Evolutionary conservation across 2,329 filamentous ascomycete genomes (phyloP).

Genomic region (Stemphylium lycopersici): DNA sequence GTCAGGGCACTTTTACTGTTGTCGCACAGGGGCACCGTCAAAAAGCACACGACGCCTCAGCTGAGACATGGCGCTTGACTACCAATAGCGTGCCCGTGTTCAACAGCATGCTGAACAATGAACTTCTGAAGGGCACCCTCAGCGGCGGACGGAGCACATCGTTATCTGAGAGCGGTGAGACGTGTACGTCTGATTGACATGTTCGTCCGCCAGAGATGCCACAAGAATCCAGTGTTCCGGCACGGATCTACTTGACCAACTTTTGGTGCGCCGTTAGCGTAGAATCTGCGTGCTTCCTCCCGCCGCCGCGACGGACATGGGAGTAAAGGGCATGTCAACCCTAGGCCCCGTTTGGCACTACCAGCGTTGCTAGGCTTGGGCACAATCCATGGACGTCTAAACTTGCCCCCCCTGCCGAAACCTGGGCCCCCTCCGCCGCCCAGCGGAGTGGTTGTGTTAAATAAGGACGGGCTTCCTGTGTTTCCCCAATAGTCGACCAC

Average conservation of each 20-base stretch:
- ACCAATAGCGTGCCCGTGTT: conserved; percentile 32
- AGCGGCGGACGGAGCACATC: conserved; percentile 10
- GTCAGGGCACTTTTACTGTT: conserved; percentile 7
- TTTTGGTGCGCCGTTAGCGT: conserved; percentile 35
- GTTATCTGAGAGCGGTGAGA: conserved; percentile 32
- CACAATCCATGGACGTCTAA: conserved; percentile 13
- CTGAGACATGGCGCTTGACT: conserved; percentile 16
- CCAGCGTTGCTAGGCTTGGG: conserved; percentile 18
- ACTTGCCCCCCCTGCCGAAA: conserved; percentile 29
- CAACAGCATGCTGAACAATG: conserved; percentile 11
- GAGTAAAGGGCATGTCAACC: conserved; percentile 23
- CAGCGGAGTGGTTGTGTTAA: conserved; percentile 37
- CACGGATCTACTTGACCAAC: conserved; percentile 39
- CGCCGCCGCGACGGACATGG: conserved; percentile 39
- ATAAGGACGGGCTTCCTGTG: conserved; percentile 29
- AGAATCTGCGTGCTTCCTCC: conserved; percentile 40
- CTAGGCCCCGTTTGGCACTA: conserved; percentile 25
- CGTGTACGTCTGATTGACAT: conserved; percentile 16
- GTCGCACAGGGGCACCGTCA: conserved; percentile 27
- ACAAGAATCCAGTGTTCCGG: conserved; percentile 30
- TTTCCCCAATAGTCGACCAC: conserved; percentile 15
- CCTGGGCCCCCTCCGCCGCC: conserved; percentile 32
- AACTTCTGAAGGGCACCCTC: conserved; percentile 11
- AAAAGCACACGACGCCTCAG: conserved; percentile 24
- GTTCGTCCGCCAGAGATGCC: conserved; percentile 13